Evolutionary conservation across 1,284 basidiomycete species (phyloP), one percentile per base, ranked within the genome.

Genomic region (Trametes pubescens): DNA sequence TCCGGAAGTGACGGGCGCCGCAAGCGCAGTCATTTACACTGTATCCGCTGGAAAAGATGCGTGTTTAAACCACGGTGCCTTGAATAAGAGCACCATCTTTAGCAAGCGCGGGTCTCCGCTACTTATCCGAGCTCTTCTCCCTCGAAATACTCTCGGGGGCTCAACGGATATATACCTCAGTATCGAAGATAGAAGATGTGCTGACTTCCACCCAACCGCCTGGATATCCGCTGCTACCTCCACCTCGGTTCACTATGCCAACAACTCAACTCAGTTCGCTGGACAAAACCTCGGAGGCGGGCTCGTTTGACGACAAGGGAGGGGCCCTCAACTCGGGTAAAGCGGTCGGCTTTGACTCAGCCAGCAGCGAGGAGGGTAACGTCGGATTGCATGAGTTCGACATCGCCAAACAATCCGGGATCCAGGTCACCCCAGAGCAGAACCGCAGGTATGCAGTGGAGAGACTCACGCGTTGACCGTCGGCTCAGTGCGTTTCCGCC

Each of bases 321-420:
- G 43, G 16, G 32, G 56, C 46, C 1, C 47, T 47, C 37, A 61
- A 64, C 46, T 64, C 61, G 53, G 59, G 47, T 10, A 47, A 4
- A 26, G 16, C 29, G 4, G 29, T 8, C 29, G 29, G 29, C 29
- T 38, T 58, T 10, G 59, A 55, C 16, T 38, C 51, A 14, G 24
- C 51, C n/a, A 47, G 49, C 58, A 54, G 61, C 44, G 68, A 66
- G 44, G 57, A 64, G 32, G 65, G 40, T 9, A 68, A 70, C 29
- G 63, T 66, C 32, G 69, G 69, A 8, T 38, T 70, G 32, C 61
- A 60, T 37, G 60, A 70, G 57, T 70, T 70, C 35, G 69, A 62
- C 53, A 38, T 62, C 32, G 69, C 69, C 1, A 66, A 65, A 53
- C 57, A 65, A 38, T 61, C 66, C 2, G 69, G 65, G 10, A 40